Evolutionary conservation across 345 rosid species (phyloP).

Genomic region (Raphanus sativus): DNA sequence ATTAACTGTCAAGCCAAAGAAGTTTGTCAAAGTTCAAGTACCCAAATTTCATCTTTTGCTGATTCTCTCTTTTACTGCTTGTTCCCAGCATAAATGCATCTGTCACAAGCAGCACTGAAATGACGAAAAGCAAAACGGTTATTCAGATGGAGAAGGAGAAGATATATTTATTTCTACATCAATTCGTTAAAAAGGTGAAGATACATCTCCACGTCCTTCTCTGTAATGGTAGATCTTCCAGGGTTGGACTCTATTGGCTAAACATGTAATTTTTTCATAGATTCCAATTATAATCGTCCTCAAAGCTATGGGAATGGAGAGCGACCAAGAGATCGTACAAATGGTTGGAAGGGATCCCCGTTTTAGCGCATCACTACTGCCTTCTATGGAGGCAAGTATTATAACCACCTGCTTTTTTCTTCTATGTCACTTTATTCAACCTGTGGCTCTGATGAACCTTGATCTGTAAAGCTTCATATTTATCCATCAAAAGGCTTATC

Average conservation of each 20-base stretch:
- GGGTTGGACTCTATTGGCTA: constrained; percentile 15
- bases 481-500: not conserved
- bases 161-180: constrained; percentile 80
- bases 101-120: constrained; percentile 90
- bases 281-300: constrained; percentile 87
- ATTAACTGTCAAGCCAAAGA: constrained; percentile 5
- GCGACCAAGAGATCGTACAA: constrained; percentile 93
- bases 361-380: constrained; percentile 69
- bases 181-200: constrained; percentile 61
- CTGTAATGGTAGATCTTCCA: constrained; percentile 5
- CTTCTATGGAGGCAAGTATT: constrained; percentile 76
- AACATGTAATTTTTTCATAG: constrained; percentile 35
- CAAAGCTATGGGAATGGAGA: constrained; percentile 97
- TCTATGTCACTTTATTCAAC: not conserved
- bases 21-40: not conserved
- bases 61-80: constrained; percentile 22
- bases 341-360: constrained; percentile 97
- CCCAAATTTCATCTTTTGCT: not conserved
- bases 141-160: constrained; percentile 87
- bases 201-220: constrained; percentile 15
- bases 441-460: constrained; percentile 9
- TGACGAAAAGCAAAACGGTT: constrained; percentile 81
- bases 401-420: not conserved
- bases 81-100: constrained; percentile 79
- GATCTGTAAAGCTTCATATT: constrained; percentile 6